phyloP scores from a whole-genome alignment of 176 grass and related monocot genomes.

The Lolium perenne region DNA sequence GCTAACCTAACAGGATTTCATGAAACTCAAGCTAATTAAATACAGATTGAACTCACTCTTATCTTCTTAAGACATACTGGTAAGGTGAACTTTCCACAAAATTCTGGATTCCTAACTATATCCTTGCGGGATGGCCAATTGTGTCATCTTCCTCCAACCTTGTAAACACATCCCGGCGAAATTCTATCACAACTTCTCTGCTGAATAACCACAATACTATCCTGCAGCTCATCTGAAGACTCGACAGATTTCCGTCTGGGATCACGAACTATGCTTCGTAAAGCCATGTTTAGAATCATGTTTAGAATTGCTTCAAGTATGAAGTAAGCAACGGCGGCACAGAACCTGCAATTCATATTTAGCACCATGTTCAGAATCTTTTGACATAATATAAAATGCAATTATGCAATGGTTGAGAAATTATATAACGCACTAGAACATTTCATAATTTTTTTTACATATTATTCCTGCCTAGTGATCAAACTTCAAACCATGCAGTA shows the following conservation, averaged over 20 bases:
- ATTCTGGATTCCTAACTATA: conserved; percentile 77
- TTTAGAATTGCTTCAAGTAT: background rate
- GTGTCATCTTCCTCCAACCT: conserved; percentile 67
- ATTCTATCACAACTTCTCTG: conserved; percentile 62
- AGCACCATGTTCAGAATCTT: background rate
- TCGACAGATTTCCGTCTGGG: conserved; percentile 17
- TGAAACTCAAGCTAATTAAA: background rate
- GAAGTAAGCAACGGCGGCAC: conserved; percentile 6
- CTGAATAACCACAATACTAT: conserved; percentile 39
- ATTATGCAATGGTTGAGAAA: background rate
- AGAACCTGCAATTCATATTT: background rate
- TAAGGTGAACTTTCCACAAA: conserved; percentile 78
- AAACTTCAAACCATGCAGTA: background rate
- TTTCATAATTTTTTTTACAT: background rate
- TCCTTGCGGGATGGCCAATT: conserved; percentile 83
- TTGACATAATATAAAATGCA: conserved; percentile 1
- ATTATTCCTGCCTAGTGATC: background rate
- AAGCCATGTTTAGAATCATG: conserved; percentile 62
- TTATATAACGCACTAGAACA: background rate
- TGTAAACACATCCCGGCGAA: conserved; percentile 34
- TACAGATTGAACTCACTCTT: conserved; percentile 20
- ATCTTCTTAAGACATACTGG: conserved; percentile 88
- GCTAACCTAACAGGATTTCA: background rate
- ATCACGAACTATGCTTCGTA: conserved; percentile 70
- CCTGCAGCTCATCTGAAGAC: conserved; percentile 44